phyloP scores from a whole-genome alignment of 257 asterid genomes.

The Solanum bukasovii region DNA sequence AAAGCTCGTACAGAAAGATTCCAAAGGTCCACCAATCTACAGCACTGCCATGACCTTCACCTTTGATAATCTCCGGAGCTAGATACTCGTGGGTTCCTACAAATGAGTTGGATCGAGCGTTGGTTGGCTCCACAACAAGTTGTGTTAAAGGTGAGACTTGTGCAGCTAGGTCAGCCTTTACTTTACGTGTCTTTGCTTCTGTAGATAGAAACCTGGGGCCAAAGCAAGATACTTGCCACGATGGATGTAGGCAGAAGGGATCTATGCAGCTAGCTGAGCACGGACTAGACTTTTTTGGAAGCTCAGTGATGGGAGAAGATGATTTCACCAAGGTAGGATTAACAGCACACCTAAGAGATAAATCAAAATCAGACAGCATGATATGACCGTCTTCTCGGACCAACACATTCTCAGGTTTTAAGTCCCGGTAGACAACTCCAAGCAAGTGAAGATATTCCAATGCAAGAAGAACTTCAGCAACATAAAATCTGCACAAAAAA shows the following conservation, averaged over 20 bases:
- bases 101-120: slow-evolving; percentile 60
- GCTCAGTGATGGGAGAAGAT: background rate
- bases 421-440: slow-evolving; percentile 75
- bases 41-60: slow-evolving; percentile 67
- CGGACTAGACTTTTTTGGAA: slow-evolving; percentile 15
- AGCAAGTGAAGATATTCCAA: slow-evolving; percentile 71
- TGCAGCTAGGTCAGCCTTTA: slow-evolving; percentile 21
- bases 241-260: slow-evolving; percentile 28
- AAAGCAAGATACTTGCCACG: slow-evolving; percentile 56
- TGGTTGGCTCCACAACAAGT: slow-evolving; percentile 58
- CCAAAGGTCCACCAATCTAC: slow-evolving; percentile 84
- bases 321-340: slow-evolving; percentile 46
- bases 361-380: slow-evolving; percentile 78
- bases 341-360: slow-evolving; percentile 52
- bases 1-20: slow-evolving; percentile 45
- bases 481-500: slow-evolving; percentile 46
- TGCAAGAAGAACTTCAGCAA: slow-evolving; percentile 74
- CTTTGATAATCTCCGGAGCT: slow-evolving; percentile 74
- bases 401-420: slow-evolving; percentile 69
- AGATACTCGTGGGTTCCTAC: slow-evolving; percentile 71
- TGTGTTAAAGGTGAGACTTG: slow-evolving; percentile 21
- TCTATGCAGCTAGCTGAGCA: slow-evolving; percentile 9
- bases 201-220: slow-evolving; percentile 10
- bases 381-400: slow-evolving; percentile 76
- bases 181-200: slow-evolving; percentile 27